Percentiles rank a stretch among this genome's conserved stretches.
Evolutionary conservation across 2,329 filamentous ascomycete genomes (phyloP).

Genomic region (Eurotiales sp.): DNA sequence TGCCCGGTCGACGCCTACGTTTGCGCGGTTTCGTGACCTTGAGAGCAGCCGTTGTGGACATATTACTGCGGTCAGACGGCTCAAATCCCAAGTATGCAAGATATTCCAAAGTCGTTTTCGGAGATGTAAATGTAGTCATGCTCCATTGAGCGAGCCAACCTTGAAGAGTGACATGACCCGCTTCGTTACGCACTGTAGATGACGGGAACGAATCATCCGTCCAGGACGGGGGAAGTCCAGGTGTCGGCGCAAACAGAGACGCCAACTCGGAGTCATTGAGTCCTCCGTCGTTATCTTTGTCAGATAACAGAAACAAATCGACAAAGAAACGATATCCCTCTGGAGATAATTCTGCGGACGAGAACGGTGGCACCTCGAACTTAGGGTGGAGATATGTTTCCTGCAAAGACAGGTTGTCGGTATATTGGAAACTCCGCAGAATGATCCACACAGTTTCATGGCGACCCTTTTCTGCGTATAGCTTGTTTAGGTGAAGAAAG

Average conservation of each 20-base stretch:
- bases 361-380: constrained; percentile 87
- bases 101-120: constrained; percentile 92
- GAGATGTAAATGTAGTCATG: constrained; percentile 97
- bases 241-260: constrained; percentile 87
- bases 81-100: constrained; percentile 96
- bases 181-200: constrained; percentile 91
- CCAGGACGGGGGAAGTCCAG: constrained; percentile 84
- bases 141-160: constrained; percentile 99
- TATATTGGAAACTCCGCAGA: constrained; percentile 89
- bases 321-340: constrained; percentile 97
- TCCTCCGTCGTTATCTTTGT: constrained; percentile 96
- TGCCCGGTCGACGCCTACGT: constrained; percentile 71
- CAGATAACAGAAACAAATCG: constrained; percentile 88
- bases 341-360: constrained; percentile 89
- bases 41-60: constrained; percentile 74
- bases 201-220: constrained; percentile 83
- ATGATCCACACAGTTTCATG: constrained; percentile 99
- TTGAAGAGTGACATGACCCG: constrained; percentile 90
- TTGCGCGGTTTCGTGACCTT: constrained; percentile 93
- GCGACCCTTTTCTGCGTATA: constrained; percentile 94
- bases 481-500: constrained; percentile 87
- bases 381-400: constrained; percentile 89
- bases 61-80: constrained; percentile 65
- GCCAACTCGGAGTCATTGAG: constrained; percentile 80
- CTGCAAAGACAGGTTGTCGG: constrained; percentile 86